phyloP scores from a whole-genome alignment of 495 filamentous ascomycete species.

The Penicillium ochrochloron region DNA sequence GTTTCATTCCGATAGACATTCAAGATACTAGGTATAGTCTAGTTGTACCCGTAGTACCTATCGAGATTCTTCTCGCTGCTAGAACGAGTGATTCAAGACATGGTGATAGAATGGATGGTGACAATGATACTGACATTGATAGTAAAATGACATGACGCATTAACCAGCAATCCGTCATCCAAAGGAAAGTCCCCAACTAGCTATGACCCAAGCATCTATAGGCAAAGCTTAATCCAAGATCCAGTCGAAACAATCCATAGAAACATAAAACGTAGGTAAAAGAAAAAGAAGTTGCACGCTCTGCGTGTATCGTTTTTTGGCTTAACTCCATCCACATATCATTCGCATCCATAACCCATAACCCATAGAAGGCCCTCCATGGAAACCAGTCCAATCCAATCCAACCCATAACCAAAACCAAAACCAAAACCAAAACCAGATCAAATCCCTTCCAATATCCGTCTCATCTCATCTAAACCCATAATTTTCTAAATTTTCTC shows the following conservation, averaged over 20 bases:
- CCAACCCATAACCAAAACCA: not conserved
- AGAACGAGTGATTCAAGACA: not conserved
- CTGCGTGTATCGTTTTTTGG: constrained; percentile 1
- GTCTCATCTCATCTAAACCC: not conserved
- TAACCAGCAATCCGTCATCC: not conserved
- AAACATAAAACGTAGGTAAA: not conserved
- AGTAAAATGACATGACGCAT: not conserved
- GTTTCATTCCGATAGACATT: not conserved
- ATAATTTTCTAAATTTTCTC: not conserved
- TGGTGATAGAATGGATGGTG: not conserved
- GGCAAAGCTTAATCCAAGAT: not conserved
- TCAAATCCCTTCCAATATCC: too few species aligned
- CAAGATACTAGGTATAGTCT: not conserved
- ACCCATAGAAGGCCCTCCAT: not conserved
- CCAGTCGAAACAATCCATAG: not conserved
- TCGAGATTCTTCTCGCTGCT: not conserved
- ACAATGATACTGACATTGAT: not conserved
- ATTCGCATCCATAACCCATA: not conserved
- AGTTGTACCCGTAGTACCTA: too few species aligned
- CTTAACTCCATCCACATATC: not conserved
- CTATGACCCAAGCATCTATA: not conserved
- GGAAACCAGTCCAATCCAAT: not conserved
- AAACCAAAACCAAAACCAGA: not conserved
- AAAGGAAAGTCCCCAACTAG: not conserved
- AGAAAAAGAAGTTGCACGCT: not conserved